These are phyloP conservation scores for Aureobasidium sp. DNA, from an alignment of 2,329 filamentous ascomycete genomes.

Conservation along the genomic window DNA sequence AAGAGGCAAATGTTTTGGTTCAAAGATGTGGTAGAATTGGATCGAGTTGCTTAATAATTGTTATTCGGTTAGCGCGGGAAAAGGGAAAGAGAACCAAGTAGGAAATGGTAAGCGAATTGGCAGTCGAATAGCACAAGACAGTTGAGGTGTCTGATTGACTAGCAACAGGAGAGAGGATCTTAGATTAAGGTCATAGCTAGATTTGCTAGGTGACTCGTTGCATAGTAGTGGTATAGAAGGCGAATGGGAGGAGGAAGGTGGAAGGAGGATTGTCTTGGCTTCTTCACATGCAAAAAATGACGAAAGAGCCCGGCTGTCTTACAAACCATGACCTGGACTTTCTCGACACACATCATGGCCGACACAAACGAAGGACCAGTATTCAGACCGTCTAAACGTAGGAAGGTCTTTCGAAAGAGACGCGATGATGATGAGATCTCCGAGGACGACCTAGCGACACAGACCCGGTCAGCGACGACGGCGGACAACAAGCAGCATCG, in stretches of 20 bases:
- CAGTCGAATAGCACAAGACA: background rate
- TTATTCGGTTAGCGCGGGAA: conserved; percentile 3
- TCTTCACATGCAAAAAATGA: conserved; percentile 12
- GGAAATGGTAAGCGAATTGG: background rate
- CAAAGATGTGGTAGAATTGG: background rate
- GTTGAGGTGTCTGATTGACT: background rate
- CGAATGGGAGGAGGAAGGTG: background rate
- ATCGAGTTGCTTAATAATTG: conserved; percentile 14
- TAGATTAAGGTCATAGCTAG: background rate
- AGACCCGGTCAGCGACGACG: background rate
- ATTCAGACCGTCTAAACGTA: conserved; percentile 44
- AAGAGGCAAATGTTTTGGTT: background rate
- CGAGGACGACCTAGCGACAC: background rate
- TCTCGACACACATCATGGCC: background rate
- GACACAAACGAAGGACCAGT: conserved; percentile 29
- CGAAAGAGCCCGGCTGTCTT: background rate
- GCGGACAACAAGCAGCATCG: background rate
- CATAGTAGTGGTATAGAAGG: background rate
- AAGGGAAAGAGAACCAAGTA: background rate
- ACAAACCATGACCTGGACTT: background rate
- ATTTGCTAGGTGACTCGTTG: background rate
- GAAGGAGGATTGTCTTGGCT: background rate
- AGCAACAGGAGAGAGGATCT: background rate
- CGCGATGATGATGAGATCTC: conserved; percentile 22
- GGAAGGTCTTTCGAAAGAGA: conserved; percentile 45